Evolutionary conservation across 176 grass and related monocot genomes (phyloP), one percentile per base, ranked within the genome.

Genomic region (Leersia perrieri): DNA sequence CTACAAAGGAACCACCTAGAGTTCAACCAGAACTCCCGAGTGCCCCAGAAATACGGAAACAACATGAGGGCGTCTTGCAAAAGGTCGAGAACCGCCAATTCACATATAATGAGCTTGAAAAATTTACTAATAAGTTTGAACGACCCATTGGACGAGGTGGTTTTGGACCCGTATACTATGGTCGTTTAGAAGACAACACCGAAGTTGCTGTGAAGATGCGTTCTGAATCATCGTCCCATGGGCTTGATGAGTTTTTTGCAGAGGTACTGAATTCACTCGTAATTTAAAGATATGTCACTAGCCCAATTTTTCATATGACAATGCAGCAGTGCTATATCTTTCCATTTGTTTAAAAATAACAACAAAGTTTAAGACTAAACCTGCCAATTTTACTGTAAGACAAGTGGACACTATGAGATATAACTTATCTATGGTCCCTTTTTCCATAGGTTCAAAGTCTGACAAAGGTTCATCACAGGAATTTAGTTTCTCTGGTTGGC

Each of bases 141-240:
- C 0, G 14, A 7, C 74, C 42, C 20, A 38, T 90, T 53, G 88
- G 88, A 30, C 36, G 62, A 78, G 83, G 83, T 55, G 88, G 79
- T 8, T 90, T 90, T 63, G 88, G 83, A 0, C 20, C 1, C 4
- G 79, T 90, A 22, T 90, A 86, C 49, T 72, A 90, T 16, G 88
- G 88, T 0, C 18, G 23, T n/a, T 70, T 86, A 38, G 68, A 83
- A 82, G 36, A 90, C 0, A 2, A 0, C 5, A 75, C 67, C 9
- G 74, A 86, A n/a, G 83, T 86, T 69, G 83, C 83, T 86, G 74
- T 90, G 8, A 90, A 90, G 83, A 78, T 73, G 47, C 78, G 47
- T 1, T 82, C 83, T 11, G 44, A 86, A 44, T 68, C 78, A 78
- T 78, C 83, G 4, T 68, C 49, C 0, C 73, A 40, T 22, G 83